phyloP scores from a whole-genome alignment of 179 eudicot species.

The Silene coronaria region DNA sequence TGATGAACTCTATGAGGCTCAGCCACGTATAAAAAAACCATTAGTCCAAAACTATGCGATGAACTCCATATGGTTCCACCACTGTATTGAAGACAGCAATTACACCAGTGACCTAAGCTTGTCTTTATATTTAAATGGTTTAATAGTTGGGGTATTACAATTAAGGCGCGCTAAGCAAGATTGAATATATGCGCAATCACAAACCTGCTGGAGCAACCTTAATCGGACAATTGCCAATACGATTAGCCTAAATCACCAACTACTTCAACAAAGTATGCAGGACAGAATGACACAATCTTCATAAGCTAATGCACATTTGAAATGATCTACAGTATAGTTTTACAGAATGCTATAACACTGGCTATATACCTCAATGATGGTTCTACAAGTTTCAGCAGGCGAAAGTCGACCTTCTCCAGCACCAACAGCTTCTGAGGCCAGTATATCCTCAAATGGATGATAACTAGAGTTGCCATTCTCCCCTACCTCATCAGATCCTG shows the following conservation, averaged over 20 bases:
- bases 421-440: slow-evolving; percentile 40
- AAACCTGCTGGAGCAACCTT: not conserved
- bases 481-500: slow-evolving; percentile 47
- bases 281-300: not conserved
- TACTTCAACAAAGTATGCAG: not conserved
- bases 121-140: not conserved
- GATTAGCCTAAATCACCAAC: not conserved
- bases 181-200: not conserved
- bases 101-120: not conserved
- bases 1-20: not conserved
- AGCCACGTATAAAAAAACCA: no score
- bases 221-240: not conserved
- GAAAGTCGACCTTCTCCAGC: slow-evolving; percentile 52
- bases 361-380: slow-evolving; percentile 66
- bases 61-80: not conserved
- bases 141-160: not conserved
- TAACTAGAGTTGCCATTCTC: slow-evolving; percentile 54
- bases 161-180: not conserved
- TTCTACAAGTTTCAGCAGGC: slow-evolving; percentile 70
- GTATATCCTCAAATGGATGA: slow-evolving; percentile 81
- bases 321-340: no score
- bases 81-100: not conserved
- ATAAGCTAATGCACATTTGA: not conserved
- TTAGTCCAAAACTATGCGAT: no score
- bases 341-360: not conserved